Percentiles rank a stretch among this genome's conserved stretches.
Conservation (phyloP, 2,329 filamentous ascomycete genomes). For the Calonectria henricotiae region DNA sequence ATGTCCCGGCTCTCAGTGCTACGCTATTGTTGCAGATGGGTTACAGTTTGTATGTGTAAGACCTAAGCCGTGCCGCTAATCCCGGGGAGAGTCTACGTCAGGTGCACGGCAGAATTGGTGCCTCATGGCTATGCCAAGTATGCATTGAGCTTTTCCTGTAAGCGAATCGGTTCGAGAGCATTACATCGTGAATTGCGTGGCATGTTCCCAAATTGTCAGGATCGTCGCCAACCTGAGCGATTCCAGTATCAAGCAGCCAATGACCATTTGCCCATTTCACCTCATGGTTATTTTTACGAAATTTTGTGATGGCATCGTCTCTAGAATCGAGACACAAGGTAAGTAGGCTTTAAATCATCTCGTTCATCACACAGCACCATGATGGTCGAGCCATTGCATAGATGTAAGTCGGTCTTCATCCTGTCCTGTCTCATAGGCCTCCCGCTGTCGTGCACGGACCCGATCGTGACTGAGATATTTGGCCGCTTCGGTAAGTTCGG, state of each 20-base stretch:
- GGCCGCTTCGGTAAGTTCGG: neutral
- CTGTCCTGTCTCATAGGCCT: too few species aligned
- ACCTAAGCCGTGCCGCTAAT: neutral
- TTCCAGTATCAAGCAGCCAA: neutral
- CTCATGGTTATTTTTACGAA: neutral
- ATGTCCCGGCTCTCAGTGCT: neutral
- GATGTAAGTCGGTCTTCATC: neutral
- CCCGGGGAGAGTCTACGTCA: neutral
- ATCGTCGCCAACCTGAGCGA: neutral
- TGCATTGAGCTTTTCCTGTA: neutral
- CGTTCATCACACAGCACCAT: neutral
- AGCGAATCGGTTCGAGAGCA: neutral
- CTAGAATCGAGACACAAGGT: neutral
- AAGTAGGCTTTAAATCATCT: neutral
- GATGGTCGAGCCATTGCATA: neutral
- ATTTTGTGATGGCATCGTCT: neutral
- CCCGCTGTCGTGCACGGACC: neutral
- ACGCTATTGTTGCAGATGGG: neutral
- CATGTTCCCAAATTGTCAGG: neutral
- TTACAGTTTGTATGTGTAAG: neutral
- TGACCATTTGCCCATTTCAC: slow-evolving; percentile 7
- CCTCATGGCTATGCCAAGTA: neutral
- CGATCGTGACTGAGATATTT: neutral
- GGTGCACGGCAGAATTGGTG: neutral
- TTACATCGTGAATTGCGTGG: neutral